Evolutionary conservation across 306 rosid species (phyloP), one percentile per base, ranked within the genome.

Genomic region (Erythrophleum fordii): DNA sequence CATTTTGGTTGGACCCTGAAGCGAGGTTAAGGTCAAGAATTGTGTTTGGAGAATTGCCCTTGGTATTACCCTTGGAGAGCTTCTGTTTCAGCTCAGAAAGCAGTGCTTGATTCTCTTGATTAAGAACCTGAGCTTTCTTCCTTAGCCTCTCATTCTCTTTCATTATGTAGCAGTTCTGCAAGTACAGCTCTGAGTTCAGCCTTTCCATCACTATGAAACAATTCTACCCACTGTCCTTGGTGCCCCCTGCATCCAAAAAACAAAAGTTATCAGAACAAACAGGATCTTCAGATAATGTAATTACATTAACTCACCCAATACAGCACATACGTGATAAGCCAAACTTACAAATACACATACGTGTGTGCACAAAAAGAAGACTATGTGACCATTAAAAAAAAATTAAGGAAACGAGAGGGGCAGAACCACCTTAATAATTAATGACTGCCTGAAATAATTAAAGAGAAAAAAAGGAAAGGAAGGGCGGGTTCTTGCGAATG

Each of bases 121-220:
- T 91, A 23, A 95, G 94, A 84, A 89, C 35, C 66, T 93, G 94
- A 7, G 98, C 99, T 44, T 91, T 93, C 93, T 95, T 95, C 88
- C 98, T 95, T 18, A 95, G 87, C 90, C 78, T 91, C 75, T 95
- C 99, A 74, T 95, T 95, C 86, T 95, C 98, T 75, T 90, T 84
- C 94, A 93, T 87, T 84, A 95, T 95, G 93, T 88, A 91, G 81
- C 95, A 92, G 92, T 95, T 95, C 85, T 95, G 90, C 84, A 82
- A 80, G 84, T 88, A 90, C 81, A 95, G 85, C 81, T 95, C 92
- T 52, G 98, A 93, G 93, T 95, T 95, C 83, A 95, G 58, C 81
- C 96, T 95, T 59, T 95, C 99, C 99, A 95, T 95, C 71, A 8
- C 83, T 80, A 44, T 67, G 68, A 79, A 77, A 69, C n/a, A 51